Conservation (phyloP, 805 yeast genomes). For the Yamadazyma nakazawae region DNA sequence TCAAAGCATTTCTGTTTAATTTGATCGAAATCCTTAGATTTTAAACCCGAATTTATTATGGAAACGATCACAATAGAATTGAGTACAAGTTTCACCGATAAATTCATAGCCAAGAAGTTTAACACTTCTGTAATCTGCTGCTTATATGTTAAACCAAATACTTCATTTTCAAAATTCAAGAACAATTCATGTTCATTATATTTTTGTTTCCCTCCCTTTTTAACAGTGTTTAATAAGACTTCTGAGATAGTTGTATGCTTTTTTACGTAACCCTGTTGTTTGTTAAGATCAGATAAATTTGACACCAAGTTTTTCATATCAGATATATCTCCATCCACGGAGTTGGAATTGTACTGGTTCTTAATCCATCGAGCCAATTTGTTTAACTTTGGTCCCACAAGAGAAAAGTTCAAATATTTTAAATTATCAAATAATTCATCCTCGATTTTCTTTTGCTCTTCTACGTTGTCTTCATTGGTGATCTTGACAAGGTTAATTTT, state of each 20-base stretch:
- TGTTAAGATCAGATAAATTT: conserved; percentile 62
- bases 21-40: conserved; percentile 55
- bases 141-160: conserved; percentile 46
- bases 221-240: conserved; percentile 48
- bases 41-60: conserved; percentile 64
- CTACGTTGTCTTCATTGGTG: conserved; percentile 11
- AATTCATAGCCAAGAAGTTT: conserved; percentile 41
- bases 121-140: conserved; percentile 23
- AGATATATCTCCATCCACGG: conserved; percentile 15
- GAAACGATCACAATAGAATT: conserved; percentile 57
- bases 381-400: conserved; percentile 73
- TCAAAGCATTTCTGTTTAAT: conserved; percentile 56
- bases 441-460: conserved; percentile 25
- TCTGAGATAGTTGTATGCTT: conserved; percentile 77
- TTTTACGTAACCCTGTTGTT: conserved; percentile 63
- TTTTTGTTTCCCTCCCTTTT: conserved; percentile 18
- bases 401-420: conserved; percentile 69
- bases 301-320: conserved; percentile 73
- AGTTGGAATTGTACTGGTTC: conserved; percentile 44
- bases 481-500: conserved; percentile 34
- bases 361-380: conserved; percentile 68
- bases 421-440: conserved; percentile 53
- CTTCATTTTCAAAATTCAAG: conserved; percentile 66
- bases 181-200: conserved; percentile 40
- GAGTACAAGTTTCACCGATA: conserved; percentile 42